A percentile compares a stretch with the other conserved stretches of the same genome.
phyloP scores from a whole-genome alignment of 768 basidiomycete species.

The Podaxis sp. region DNA sequence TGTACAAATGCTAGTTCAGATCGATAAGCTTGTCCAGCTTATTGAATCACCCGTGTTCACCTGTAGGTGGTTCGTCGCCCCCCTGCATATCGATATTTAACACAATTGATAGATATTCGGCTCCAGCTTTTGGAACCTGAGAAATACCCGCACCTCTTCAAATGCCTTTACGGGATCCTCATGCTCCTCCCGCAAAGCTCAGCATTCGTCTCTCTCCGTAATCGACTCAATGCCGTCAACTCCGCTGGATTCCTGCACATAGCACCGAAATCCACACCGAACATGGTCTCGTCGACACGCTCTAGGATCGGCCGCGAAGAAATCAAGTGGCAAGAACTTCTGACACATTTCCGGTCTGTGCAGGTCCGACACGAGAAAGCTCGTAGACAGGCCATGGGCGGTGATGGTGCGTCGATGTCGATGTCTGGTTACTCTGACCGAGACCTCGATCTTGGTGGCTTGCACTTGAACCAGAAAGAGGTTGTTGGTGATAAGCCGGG shows the following conservation, averaged over 20 bases:
- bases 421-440: constrained; percentile 49
- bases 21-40: constrained; percentile 96
- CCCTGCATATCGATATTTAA: background rate
- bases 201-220: constrained; percentile 92
- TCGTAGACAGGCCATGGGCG: constrained; percentile 72
- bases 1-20: constrained; percentile 90
- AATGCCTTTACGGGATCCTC: constrained; percentile 93
- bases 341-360: constrained; percentile 87
- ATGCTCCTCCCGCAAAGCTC: constrained; percentile 98
- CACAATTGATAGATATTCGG: constrained; percentile 59
- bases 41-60: constrained; percentile 99
- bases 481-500: constrained; percentile 22
- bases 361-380: constrained; percentile 93
- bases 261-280: constrained; percentile 63
- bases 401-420: constrained; percentile 55
- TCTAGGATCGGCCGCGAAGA: constrained; percentile 84
- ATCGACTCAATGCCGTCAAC: constrained; percentile 92
- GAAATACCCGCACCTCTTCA: constrained; percentile 93
- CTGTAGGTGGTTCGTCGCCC: constrained; percentile 49
- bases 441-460: constrained; percentile 26
- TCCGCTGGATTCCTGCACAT: constrained; percentile 93
- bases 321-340: constrained; percentile 96
- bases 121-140: constrained; percentile 96
- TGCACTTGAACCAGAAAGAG: constrained; percentile 29
- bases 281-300: constrained; percentile 47